phyloP scores from a whole-genome alignment of 331 rosid genomes.

The Quercus lobata region DNA sequence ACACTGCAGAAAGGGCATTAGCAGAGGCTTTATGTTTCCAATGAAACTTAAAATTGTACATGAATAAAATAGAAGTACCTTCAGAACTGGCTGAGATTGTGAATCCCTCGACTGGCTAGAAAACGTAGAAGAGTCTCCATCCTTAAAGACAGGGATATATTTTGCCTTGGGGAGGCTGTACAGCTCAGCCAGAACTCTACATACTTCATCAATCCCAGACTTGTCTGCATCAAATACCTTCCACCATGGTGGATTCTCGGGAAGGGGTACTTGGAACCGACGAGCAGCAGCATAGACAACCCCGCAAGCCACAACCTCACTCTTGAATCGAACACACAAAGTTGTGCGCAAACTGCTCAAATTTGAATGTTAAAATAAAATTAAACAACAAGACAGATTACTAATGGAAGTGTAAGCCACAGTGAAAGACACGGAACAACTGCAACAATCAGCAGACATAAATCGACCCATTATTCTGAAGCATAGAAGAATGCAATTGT shows the following conservation, averaged over 20 bases:
- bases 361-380: slow-evolving; percentile 2
- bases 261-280: slow-evolving; percentile 89
- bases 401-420: slow-evolving; percentile 2
- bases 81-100: slow-evolving; percentile 51
- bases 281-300: slow-evolving; percentile 96
- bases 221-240: slow-evolving; percentile 91
- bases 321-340: slow-evolving; percentile 87
- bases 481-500: not conserved
- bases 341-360: slow-evolving; percentile 85
- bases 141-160: slow-evolving; percentile 79
- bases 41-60: not conserved
- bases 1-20: not conserved
- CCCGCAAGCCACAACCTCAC: slow-evolving; percentile 98
- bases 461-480: not conserved
- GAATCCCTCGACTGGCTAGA: slow-evolving; percentile 61
- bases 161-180: slow-evolving; percentile 89
- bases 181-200: slow-evolving; percentile 84
- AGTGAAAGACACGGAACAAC: not conserved
- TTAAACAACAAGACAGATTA: slow-evolving; percentile 3
- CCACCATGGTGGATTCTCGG: slow-evolving; percentile 99
- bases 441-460: not conserved
- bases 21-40: not conserved
- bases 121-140: slow-evolving; percentile 79
- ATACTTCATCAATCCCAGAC: slow-evolving; percentile 83
- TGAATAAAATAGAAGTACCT: slow-evolving; percentile 39